A percentile compares a stretch with the other conserved stretches of the same genome.
phyloP scores from a whole-genome alignment of 495 filamentous ascomycete genomes.

The Aspergillus carlsbadensis region DNA sequence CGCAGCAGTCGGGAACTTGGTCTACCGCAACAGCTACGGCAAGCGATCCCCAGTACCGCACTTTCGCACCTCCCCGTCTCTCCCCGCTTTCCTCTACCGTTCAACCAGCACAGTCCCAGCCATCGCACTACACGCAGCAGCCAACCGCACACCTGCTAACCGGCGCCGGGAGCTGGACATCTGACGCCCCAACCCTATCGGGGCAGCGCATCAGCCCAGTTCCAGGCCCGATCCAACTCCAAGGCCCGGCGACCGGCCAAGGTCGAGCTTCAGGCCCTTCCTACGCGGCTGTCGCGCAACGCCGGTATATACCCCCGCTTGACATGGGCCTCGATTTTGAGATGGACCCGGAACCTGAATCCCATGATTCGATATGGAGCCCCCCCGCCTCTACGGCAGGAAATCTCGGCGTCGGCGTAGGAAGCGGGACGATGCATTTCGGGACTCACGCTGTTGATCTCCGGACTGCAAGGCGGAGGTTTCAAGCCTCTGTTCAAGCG shows the following conservation, averaged over 20 bases:
- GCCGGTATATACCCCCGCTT: slow-evolving; percentile 20
- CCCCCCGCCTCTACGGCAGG: neutral
- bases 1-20: too few relatives aligned
- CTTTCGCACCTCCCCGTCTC: neutral
- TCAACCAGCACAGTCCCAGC: neutral
- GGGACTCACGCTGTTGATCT: slow-evolving; percentile 35
- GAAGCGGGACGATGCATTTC: slow-evolving; percentile 26
- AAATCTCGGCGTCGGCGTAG: too few relatives aligned
- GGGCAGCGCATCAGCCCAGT: too few relatives aligned
- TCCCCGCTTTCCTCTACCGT: slow-evolving; percentile 21
- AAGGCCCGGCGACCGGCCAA: neutral
- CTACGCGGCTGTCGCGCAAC: slow-evolving; percentile 17
- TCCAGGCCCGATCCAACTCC: neutral
- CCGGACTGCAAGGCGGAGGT: slow-evolving; percentile 26
- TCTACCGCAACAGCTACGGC: too few relatives aligned
- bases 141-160: slow-evolving; percentile 14
- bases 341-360: slow-evolving; percentile 12
- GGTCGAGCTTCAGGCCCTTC: slow-evolving; percentile 26
- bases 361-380: slow-evolving; percentile 21
- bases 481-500: neutral
- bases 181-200: slow-evolving; percentile 4
- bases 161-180: slow-evolving; percentile 25
- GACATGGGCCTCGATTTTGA: slow-evolving; percentile 7
- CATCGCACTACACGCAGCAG: slow-evolving; percentile 17
- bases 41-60: too few relatives aligned